A percentile compares a stretch with the other conserved stretches of the same genome.
These are phyloP conservation scores for Calonectria hongkongensis DNA, from an alignment of 2,329 filamentous ascomycete species.

Conservation along the genomic window DNA sequence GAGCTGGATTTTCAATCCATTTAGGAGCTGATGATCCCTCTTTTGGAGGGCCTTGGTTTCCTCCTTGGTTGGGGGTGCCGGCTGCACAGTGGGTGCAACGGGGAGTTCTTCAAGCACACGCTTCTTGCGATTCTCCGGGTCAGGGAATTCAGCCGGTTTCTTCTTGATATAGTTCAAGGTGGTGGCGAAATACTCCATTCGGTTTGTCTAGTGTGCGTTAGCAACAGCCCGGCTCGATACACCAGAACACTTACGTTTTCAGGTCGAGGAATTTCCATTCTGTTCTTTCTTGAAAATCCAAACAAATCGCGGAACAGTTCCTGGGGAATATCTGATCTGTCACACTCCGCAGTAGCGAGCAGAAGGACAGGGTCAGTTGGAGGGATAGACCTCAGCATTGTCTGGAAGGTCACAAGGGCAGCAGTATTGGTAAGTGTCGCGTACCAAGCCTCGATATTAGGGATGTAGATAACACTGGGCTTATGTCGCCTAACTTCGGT, in stretches of 20 bases:
- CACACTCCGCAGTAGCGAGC: slow-evolving; percentile 87
- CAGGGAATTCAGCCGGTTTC: slow-evolving; percentile 89
- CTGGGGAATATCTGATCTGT: slow-evolving; percentile 75
- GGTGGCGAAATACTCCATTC: slow-evolving; percentile 86
- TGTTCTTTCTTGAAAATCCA: slow-evolving; percentile 87
- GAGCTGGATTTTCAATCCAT: slow-evolving; percentile 89
- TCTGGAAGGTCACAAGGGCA: slow-evolving; percentile 87
- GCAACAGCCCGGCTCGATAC: not conserved
- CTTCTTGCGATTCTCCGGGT: slow-evolving; percentile 90
- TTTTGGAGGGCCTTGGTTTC: slow-evolving; percentile 88
- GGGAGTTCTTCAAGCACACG: slow-evolving; percentile 86
- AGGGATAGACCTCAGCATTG: slow-evolving; percentile 87
- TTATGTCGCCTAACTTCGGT: slow-evolving; percentile 95
- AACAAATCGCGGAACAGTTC: slow-evolving; percentile 86
- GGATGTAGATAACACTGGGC: slow-evolving; percentile 96
- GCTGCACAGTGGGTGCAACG: slow-evolving; percentile 83
- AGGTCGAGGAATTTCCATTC: slow-evolving; percentile 81
- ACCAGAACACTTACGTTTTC: slow-evolving; percentile 69
- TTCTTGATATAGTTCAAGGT: slow-evolving; percentile 86
- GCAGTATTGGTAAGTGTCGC: slow-evolving; percentile 76
- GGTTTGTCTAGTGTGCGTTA: slow-evolving; percentile 67
- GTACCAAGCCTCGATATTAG: slow-evolving; percentile 93
- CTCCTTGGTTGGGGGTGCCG: slow-evolving; percentile 81
- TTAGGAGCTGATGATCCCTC: slow-evolving; percentile 88
- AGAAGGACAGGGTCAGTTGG: slow-evolving; percentile 93